Evolutionary conservation across 1,284 basidiomycete species (phyloP).

Genomic region (Wolfiporia cocos): DNA sequence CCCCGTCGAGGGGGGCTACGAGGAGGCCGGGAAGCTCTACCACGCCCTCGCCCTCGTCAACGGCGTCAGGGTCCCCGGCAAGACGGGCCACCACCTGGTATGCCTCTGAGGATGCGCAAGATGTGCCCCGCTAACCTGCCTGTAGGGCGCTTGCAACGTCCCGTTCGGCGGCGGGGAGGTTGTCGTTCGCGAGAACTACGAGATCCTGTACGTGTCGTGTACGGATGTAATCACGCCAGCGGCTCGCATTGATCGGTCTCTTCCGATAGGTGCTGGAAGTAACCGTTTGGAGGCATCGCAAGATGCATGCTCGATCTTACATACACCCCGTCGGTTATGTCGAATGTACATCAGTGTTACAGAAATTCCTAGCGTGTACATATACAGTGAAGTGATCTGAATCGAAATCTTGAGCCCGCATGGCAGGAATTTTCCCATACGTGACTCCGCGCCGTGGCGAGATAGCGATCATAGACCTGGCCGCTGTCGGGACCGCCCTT

Average conservation of each 20-base stretch:
- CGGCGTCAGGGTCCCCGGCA: conserved; percentile 59
- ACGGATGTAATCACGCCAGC: too few relatives aligned
- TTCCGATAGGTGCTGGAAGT: conserved; percentile 11
- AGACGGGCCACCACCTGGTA: conserved; percentile 66
- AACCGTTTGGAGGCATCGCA: too few relatives aligned
- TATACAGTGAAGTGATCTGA: too few relatives aligned
- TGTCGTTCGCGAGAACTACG: conserved; percentile 40
- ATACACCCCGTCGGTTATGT: background rate
- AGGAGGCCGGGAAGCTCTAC: conserved; percentile 33
- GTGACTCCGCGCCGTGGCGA: too few relatives aligned
- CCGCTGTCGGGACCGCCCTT: too few relatives aligned
- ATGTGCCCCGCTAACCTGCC: background rate
- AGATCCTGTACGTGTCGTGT: conserved; percentile 43
- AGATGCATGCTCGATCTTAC: too few relatives aligned
- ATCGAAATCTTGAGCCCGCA: too few relatives aligned
- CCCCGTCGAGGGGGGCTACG: conserved; percentile 37
- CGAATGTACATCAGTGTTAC: too few relatives aligned
- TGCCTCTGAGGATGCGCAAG: conserved; percentile 2
- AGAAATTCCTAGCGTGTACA: too few relatives aligned
- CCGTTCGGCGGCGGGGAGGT: conserved; percentile 38
- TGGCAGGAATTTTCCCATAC: too few relatives aligned
- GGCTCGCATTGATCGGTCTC: too few relatives aligned
- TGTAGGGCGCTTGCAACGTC: conserved; percentile 37
- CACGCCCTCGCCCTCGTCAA: conserved; percentile 35
- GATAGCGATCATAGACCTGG: too few relatives aligned